Evolutionary conservation across 805 yeast species (phyloP).

Genomic region (Wickerhamomyces rabaulensis): DNA sequence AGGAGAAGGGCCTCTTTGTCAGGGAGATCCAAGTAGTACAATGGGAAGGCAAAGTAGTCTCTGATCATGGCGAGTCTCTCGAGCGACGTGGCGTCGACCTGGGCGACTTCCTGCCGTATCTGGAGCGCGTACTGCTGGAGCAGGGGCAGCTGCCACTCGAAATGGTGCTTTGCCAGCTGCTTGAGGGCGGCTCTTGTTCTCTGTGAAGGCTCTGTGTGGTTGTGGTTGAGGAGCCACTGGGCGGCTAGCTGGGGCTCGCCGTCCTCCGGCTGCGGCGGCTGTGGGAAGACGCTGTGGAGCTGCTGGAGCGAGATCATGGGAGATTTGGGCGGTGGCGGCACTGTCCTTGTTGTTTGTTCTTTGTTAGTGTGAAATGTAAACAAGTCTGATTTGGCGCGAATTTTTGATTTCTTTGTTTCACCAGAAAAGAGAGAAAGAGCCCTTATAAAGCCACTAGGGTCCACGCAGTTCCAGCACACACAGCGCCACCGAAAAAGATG

Average conservation of each 20-base stretch:
- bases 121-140: slow-evolving; percentile 12
- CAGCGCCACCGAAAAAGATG: slow-evolving; percentile 7
- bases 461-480: too few species aligned
- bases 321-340: not conserved
- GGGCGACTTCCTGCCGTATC: slow-evolving; percentile 11
- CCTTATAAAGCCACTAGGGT: too few species aligned
- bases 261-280: slow-evolving; percentile 16
- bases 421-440: too few species aligned
- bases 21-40: slow-evolving; percentile 11
- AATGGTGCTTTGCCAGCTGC: slow-evolving; percentile 1
- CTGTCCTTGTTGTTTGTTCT: too few species aligned
- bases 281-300: slow-evolving; percentile 11
- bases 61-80: slow-evolving; percentile 11
- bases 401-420: not conserved
- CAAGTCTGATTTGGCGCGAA: not conserved
- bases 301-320: slow-evolving; percentile 1
- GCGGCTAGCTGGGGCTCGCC: slow-evolving; percentile 18
- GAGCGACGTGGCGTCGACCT: not conserved
- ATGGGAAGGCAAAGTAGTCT: slow-evolving; percentile 19
- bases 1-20: slow-evolving; percentile 9
- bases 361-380: too few species aligned
- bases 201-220: slow-evolving; percentile 19
- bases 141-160: slow-evolving; percentile 3
- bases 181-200: slow-evolving; percentile 19
- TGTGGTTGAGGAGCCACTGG: slow-evolving; percentile 21